These are phyloP conservation scores for Pythium grandisporangium DNA, from an alignment of 352 stramenopile genomes.

Conservation along the genomic window DNA sequence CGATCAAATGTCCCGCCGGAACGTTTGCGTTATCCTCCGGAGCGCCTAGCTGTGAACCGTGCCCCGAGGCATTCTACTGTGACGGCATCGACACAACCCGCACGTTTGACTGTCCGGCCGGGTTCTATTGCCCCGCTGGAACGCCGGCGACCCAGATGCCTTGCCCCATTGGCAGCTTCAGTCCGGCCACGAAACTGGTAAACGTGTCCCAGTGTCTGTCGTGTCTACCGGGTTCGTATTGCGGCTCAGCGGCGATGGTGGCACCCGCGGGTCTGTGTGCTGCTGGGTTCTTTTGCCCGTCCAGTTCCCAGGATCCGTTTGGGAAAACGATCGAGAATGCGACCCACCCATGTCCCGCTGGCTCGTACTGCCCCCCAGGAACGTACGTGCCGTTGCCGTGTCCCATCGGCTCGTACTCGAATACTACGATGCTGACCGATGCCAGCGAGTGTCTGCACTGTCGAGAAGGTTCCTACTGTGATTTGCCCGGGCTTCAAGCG, in stretches of 20 bases:
- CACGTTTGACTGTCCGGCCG: constrained; percentile 28
- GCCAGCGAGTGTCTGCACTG: constrained; percentile 16
- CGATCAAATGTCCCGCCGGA: constrained; percentile 31
- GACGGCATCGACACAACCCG: constrained; percentile 34
- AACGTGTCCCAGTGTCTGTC: constrained; percentile 27
- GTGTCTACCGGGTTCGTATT: constrained; percentile 36
- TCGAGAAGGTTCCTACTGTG: constrained; percentile 18
- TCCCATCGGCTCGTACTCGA: constrained; percentile 24
- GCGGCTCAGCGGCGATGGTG: constrained; percentile 14
- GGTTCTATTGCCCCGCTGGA: constrained; percentile 35
- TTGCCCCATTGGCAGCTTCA: constrained; percentile 74
- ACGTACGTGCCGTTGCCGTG: constrained; percentile 10
- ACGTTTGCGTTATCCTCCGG: constrained; percentile 24
- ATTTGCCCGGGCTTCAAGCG: constrained; percentile 14
- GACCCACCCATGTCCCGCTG: constrained; percentile 7
- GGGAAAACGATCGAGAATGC: constrained; percentile 9
- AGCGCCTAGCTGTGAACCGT: constrained; percentile 20
- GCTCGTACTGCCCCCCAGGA: constrained; percentile 6
- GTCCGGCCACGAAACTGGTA: constrained; percentile 16
- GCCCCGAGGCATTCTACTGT: constrained; percentile 60
- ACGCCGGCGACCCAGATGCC: constrained; percentile 24
- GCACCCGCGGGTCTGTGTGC: constrained; percentile 19
- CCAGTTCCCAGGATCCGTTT: constrained; percentile 7
- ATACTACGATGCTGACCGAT: background rate
- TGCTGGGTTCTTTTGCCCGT: constrained; percentile 21